Evolutionary conservation across 169 alveolate species (phyloP).

Genomic region (Cystoisospora suis): DNA sequence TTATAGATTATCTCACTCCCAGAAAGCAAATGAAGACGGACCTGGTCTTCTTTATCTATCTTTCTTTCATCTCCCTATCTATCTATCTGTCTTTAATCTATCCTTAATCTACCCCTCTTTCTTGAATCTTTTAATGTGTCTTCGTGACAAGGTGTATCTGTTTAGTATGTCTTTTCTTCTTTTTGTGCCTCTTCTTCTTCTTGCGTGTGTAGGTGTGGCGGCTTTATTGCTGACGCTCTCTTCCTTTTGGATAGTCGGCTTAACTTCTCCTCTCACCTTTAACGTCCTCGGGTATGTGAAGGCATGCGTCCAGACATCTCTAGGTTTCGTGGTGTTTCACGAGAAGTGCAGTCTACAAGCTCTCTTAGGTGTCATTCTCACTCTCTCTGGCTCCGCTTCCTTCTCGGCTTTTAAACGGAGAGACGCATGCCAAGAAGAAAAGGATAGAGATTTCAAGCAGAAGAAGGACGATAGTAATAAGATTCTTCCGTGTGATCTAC

Average conservation of each 20-base stretch:
- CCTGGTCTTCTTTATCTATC: too few relatives aligned
- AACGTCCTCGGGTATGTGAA: conserved; percentile 72
- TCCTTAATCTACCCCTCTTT: background rate
- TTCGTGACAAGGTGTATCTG: background rate
- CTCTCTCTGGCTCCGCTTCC: conserved; percentile 65
- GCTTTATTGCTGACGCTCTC: background rate
- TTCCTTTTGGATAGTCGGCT: conserved; percentile 21
- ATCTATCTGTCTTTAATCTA: background rate
- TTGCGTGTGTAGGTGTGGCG: conserved; percentile 13
- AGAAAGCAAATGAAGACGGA: too few relatives aligned
- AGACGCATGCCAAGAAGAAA: background rate
- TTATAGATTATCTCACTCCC: too few relatives aligned
- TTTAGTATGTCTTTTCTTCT: background rate
- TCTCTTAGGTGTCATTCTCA: conserved; percentile 66
- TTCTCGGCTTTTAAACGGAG: conserved; percentile 7
- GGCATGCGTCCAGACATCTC: conserved; percentile 71
- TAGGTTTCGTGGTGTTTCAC: conserved; percentile 68
- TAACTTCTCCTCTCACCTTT: conserved; percentile 68
- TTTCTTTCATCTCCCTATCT: too few relatives aligned
- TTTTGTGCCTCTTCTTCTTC: background rate
- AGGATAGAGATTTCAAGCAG: background rate
- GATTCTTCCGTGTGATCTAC: background rate
- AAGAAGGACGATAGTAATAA: background rate
- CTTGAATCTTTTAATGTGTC: background rate
- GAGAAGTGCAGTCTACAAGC: conserved; percentile 65